A percentile compares a stretch with the other conserved stretches of the same genome.
These are phyloP conservation scores for Taphrina wiesneri DNA, from an alignment of 1,139 yeast genomes.

Conservation along the genomic window DNA sequence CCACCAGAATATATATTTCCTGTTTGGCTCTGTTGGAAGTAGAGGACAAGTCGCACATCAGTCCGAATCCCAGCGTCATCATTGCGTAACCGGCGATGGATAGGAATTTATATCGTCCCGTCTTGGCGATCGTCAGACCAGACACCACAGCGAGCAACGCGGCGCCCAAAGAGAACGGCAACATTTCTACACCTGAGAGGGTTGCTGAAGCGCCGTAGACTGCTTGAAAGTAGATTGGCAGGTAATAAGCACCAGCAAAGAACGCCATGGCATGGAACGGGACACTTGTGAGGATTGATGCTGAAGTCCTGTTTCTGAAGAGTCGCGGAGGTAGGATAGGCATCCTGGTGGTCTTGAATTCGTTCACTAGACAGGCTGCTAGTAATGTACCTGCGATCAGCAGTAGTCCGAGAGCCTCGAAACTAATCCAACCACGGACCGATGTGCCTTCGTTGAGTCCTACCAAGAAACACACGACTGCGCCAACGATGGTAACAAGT, in stretches of 20 bases:
- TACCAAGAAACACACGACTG: conserved; percentile 52
- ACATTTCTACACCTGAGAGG: conserved; percentile 59
- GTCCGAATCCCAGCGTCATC: conserved; percentile 58
- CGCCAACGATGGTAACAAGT: conserved; percentile 49
- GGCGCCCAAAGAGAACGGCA: conserved; percentile 58
- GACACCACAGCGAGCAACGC: conserved; percentile 53
- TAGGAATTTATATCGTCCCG: conserved; percentile 55
- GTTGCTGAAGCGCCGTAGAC: conserved; percentile 54
- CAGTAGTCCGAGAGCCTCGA: conserved; percentile 58
- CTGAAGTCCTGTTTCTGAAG: conserved; percentile 47
- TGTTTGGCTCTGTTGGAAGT: conserved; percentile 48
- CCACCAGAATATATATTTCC: conserved; percentile 58
- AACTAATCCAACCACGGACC: conserved; percentile 55
- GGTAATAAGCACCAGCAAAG: conserved; percentile 51
- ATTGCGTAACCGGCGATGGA: conserved; percentile 51
- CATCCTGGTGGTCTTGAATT: conserved; percentile 51
- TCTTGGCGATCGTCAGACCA: conserved; percentile 53
- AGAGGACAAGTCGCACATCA: conserved; percentile 50
- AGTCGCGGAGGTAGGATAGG: conserved; percentile 55
- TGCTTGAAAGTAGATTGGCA: conserved; percentile 61
- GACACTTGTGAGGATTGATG: conserved; percentile 50
- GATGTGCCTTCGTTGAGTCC: conserved; percentile 58
- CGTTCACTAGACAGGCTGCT: conserved; percentile 53
- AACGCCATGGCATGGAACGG: conserved; percentile 52
- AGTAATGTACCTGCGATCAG: conserved; percentile 56